phyloP scores from a whole-genome alignment of 176 grass and related monocot species.

The Cenchrus purpureus region DNA sequence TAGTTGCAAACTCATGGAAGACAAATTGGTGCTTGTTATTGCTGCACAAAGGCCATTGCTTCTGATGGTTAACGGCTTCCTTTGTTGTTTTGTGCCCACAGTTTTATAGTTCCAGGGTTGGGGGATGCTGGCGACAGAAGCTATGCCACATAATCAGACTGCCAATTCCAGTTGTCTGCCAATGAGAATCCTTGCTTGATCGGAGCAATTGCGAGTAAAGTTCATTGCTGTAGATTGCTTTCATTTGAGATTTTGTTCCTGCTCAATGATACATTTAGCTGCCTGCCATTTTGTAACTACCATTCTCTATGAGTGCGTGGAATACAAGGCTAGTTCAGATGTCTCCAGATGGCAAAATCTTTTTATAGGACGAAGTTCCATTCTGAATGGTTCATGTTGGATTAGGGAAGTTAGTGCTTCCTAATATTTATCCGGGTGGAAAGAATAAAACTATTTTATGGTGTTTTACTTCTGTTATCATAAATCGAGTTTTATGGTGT shows the following conservation, averaged over 20 bases:
- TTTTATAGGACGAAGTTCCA: neutral
- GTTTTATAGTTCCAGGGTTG: constrained; percentile 92
- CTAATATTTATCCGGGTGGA: neutral
- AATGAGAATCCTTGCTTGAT: constrained; percentile 27
- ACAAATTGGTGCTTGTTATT: neutral
- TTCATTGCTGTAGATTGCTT: constrained; percentile 13
- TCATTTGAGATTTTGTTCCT: constrained; percentile 22
- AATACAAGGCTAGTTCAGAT: constrained; percentile 16
- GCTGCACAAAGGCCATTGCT: neutral
- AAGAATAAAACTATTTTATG: neutral
- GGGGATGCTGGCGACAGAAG: constrained; percentile 98
- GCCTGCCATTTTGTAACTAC: constrained; percentile 34
- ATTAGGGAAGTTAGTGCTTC: neutral
- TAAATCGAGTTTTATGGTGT: neutral
- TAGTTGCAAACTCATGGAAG: constrained; percentile 1
- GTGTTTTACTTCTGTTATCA: neutral
- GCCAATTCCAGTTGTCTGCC: constrained; percentile 4
- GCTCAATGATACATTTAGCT: neutral
- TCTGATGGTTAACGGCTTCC: neutral
- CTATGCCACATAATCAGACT: constrained; percentile 63
- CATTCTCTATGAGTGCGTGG: constrained; percentile 9
- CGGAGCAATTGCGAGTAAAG: neutral
- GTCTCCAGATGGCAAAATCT: neutral
- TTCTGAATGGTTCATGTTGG: neutral
- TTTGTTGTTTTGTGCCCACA: constrained; percentile 44